phyloP scores from a whole-genome alignment of 345 rosid genomes.

The Hypericum perforatum region DNA sequence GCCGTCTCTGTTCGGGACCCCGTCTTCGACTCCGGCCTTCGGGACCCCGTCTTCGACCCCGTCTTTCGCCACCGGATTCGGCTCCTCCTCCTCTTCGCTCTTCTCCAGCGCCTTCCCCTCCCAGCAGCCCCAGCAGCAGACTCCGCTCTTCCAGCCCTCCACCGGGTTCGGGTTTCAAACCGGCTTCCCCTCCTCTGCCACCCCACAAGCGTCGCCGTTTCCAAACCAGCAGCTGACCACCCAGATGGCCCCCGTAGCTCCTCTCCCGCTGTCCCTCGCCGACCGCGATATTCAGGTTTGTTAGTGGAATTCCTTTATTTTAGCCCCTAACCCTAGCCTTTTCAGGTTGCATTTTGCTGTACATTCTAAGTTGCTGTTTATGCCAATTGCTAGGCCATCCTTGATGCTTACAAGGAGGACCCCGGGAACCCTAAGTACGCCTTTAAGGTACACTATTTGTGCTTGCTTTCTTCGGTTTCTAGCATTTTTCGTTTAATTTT shows the following conservation, averaged over 20 bases:
- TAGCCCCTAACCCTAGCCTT: constrained; percentile 2
- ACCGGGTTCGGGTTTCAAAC: constrained; percentile 50
- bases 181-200: constrained; percentile 18
- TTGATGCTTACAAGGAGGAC: constrained; percentile 92
- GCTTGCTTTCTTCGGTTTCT: too few relatives aligned
- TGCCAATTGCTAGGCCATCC: constrained; percentile 48
- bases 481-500: too few relatives aligned
- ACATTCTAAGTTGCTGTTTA: neutral
- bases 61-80: constrained; percentile 51
- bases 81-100: constrained; percentile 65
- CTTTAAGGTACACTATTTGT: constrained; percentile 47
- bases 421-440: constrained; percentile 76
- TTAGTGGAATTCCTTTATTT: neutral
- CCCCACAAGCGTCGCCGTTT: constrained; percentile 28
- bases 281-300: constrained; percentile 85
- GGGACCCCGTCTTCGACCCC: constrained; percentile 45
- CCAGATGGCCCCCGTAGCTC: constrained; percentile 95
- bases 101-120: constrained; percentile 59
- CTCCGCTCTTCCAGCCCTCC: constrained; percentile 32
- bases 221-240: constrained; percentile 74
- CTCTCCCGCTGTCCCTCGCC: constrained; percentile 81
- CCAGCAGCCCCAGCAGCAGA: constrained; percentile 34
- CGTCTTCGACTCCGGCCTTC: constrained; percentile 36
- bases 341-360: neutral
- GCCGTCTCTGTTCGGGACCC: constrained; percentile 42